phyloP scores from a whole-genome alignment of 495 filamentous ascomycete species.

The Xylaria acuta region DNA sequence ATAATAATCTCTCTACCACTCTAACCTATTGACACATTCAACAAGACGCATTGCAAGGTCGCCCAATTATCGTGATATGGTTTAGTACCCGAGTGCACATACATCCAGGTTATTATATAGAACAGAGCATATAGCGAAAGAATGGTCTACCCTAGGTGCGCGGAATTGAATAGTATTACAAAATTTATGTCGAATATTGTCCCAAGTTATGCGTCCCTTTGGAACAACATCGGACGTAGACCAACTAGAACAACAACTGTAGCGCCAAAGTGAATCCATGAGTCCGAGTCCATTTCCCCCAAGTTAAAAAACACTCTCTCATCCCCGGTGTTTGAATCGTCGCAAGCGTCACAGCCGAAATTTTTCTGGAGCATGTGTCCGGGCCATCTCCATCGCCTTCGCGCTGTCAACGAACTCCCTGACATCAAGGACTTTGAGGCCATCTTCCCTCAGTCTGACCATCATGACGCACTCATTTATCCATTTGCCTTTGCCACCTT shows the following conservation, averaged over 20 bases:
- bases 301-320: not conserved
- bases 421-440: constrained; percentile 37
- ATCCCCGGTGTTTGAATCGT: not conserved
- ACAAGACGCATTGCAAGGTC: not conserved
- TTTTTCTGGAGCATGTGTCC: constrained; percentile 38
- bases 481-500: constrained; percentile 36
- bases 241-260: not conserved
- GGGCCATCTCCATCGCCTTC: constrained; percentile 48
- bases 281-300: not conserved
- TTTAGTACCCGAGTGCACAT: not conserved
- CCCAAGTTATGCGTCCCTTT: not conserved
- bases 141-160: not conserved
- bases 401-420: constrained; percentile 51
- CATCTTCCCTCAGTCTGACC: constrained; percentile 41
- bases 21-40: not conserved
- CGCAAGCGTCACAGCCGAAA: constrained; percentile 29
- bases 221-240: too few relatives aligned
- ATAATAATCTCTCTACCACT: not conserved
- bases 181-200: not conserved
- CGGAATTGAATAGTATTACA: not conserved
- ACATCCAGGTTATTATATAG: not conserved
- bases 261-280: not conserved
- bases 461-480: constrained; percentile 51
- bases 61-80: not conserved
- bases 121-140: not conserved